Evolutionary conservation across 768 basidiomycete genomes (phyloP).

Genomic region (Xerocomellus dryophilus): DNA sequence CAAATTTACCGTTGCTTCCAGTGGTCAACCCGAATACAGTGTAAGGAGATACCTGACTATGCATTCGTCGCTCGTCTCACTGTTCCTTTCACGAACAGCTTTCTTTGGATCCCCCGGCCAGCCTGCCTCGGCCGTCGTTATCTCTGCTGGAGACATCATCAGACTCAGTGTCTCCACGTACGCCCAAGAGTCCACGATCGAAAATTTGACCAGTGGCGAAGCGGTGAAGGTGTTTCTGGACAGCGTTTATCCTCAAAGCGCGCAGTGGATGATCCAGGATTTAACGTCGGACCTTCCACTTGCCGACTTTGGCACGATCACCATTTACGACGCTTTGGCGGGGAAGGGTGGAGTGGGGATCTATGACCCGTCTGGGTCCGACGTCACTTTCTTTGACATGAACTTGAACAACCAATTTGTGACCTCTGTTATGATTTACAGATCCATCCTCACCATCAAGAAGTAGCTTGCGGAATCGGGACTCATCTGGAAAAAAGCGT

Average conservation of each 20-base stretch:
- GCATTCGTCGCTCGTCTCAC: not conserved
- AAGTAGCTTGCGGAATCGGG: too few relatives aligned
- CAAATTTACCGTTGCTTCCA: not conserved
- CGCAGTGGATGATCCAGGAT: conserved; percentile 13
- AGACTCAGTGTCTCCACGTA: not conserved
- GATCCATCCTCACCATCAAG: too few relatives aligned
- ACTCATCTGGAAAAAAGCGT: too few relatives aligned
- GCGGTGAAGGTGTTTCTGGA: too few relatives aligned
- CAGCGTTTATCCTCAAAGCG: not conserved
- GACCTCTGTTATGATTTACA: too few relatives aligned
- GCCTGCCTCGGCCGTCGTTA: not conserved
- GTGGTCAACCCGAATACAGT: not conserved
- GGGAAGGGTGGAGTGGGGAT: not conserved
- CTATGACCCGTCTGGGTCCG: not conserved
- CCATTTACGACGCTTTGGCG: conserved; percentile 2
- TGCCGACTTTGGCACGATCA: conserved; percentile 3
- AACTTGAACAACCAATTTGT: not conserved
- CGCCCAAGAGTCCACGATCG: not conserved
- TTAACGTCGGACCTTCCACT: conserved; percentile 1
- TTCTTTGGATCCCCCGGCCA: too few relatives aligned
- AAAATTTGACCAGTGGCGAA: not conserved
- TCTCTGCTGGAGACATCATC: conserved; percentile 10
- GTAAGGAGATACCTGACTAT: not conserved
- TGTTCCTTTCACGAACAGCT: not conserved
- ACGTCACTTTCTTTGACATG: not conserved